Percentiles rank a stretch among this genome's conserved stretches.
Conservation (phyloP, 2,329 filamentous ascomycete genomes). For the Elsinoe fawcettii region DNA sequence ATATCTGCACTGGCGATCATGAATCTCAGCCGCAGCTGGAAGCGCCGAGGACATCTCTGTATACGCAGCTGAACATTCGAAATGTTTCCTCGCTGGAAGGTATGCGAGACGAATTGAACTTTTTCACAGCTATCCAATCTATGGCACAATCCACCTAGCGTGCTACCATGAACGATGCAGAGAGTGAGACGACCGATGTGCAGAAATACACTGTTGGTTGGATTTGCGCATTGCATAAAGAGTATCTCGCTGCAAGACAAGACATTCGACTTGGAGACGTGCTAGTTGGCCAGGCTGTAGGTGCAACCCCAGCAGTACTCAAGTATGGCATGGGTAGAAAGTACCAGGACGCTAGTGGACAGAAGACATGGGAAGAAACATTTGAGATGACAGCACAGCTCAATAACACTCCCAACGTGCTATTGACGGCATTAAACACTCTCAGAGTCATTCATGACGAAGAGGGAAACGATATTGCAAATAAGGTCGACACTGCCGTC, state of each 20-base stretch:
- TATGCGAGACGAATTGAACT: no score
- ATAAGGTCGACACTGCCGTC: background rate
- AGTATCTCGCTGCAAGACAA: constrained; percentile 32
- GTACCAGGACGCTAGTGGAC: background rate
- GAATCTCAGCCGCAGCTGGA: background rate
- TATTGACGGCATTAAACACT: constrained; percentile 17
- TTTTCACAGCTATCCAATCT: no score
- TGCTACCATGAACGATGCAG: no score
- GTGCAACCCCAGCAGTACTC: background rate
- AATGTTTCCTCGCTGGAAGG: no score
- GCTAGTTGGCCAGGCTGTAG: constrained; percentile 17
- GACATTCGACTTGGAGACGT: constrained; percentile 27
- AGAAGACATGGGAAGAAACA: background rate
- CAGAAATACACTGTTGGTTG: constrained; percentile 36
- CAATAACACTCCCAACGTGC: constrained; percentile 13
- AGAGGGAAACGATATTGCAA: background rate
- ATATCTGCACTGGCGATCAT: background rate
- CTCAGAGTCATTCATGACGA: constrained; percentile 15
- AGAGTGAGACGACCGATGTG: background rate
- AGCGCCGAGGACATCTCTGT: background rate
- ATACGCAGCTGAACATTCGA: no score
- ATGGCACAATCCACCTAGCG: no score
- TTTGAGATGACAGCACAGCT: constrained; percentile 6
- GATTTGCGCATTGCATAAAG: constrained; percentile 36
- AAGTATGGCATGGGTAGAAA: constrained; percentile 8